These are phyloP conservation scores for Tylopilus vinaceipallidus DNA, from an alignment of 768 basidiomycete species.

Conservation along the genomic window DNA sequence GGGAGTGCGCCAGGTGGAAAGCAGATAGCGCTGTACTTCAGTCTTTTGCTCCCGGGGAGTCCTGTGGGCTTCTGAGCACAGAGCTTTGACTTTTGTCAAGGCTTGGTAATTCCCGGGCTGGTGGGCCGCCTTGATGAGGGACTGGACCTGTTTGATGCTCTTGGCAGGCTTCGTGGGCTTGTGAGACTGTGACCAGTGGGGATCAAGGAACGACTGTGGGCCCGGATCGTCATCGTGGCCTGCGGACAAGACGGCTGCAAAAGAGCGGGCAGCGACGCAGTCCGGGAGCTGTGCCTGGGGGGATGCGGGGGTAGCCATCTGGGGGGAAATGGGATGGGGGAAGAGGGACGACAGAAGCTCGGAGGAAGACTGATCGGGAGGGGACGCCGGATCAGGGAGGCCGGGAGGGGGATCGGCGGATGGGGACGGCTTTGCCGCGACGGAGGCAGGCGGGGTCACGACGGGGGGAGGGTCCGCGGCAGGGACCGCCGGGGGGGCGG, in stretches of 20 bases:
- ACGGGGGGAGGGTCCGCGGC: slow-evolving; percentile 6
- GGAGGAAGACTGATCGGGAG: slow-evolving; percentile 13
- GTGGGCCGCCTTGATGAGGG: slow-evolving; percentile 43
- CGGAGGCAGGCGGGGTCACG: slow-evolving; percentile 4
- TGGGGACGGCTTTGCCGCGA: slow-evolving; percentile 6
- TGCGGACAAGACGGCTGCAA: slow-evolving; percentile 32
- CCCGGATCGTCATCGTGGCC: slow-evolving; percentile 30
- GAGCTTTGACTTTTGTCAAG: slow-evolving; percentile 41
- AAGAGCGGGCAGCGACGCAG: slow-evolving; percentile 35
- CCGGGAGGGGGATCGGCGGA: slow-evolving; percentile 8
- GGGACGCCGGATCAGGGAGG: slow-evolving; percentile 2
- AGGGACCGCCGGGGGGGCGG: not conserved
- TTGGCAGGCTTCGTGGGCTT: slow-evolving; percentile 30
- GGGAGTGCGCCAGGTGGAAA: slow-evolving; percentile 46
- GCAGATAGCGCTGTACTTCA: slow-evolving; percentile 40
- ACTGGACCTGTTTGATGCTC: slow-evolving; percentile 40
- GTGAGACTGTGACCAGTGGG: too few species aligned
- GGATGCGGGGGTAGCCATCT: slow-evolving; percentile 32
- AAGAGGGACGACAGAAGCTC: slow-evolving; percentile 21
- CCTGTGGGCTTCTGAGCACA: slow-evolving; percentile 44
- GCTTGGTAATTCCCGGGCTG: slow-evolving; percentile 42
- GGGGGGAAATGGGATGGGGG: slow-evolving; percentile 21
- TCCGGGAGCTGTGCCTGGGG: slow-evolving; percentile 35
- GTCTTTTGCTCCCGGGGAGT: slow-evolving; percentile 45
- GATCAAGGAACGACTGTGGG: slow-evolving; percentile 24